Evolutionary conservation across 495 filamentous ascomycete species (phyloP), one percentile per base, ranked within the genome.

Genomic region (Xylaria castorea): DNA sequence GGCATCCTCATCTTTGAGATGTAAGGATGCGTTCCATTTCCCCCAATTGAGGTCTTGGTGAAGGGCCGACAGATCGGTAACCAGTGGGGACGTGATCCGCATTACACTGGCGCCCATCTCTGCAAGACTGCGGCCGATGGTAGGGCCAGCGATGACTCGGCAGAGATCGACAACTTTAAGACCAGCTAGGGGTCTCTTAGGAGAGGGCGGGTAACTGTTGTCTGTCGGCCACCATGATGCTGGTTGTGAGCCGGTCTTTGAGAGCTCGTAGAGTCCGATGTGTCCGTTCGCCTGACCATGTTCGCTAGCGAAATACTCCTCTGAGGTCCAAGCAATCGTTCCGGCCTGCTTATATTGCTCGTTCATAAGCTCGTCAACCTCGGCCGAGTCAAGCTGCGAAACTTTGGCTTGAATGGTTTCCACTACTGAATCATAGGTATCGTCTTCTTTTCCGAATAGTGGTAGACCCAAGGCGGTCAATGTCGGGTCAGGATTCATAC

Each of bases 101-200:
- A 91, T 87, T 0, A 91, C 87, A 74, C 86, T 87, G 0, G 89
- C 89, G 18, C 89, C 89, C 64, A 86, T 81, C 63, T 89, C 84
- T 1, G 89, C 89, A 1, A 91, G 80, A 8, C 81, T 84, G 8
- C 81, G 76, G 1, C 83, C 83, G 38, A 91, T 81, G 1, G 82
- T 71, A 0, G 89, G 89, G 0, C 84, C 88, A n/a, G 89, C 88
- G 65, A 90, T 89, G 32, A 91, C 83, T 16, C 89, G 79, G 6
- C 86, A 84, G 57, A 90, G 75, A 66, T 90, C 89, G 40, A 91
- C 72, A 1, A 90, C 85, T 75, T 89, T 90, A 64, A 90, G 78
- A 1, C 87, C 86, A 0, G 85, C 86, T n/a, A 91, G 76, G 2
- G 88, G 88, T 44, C 84, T 72, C 22, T 67, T 63, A 2, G 81